Conservation (phyloP, 2,329 filamentous ascomycete species). For the Ascomycota sp. region DNA sequence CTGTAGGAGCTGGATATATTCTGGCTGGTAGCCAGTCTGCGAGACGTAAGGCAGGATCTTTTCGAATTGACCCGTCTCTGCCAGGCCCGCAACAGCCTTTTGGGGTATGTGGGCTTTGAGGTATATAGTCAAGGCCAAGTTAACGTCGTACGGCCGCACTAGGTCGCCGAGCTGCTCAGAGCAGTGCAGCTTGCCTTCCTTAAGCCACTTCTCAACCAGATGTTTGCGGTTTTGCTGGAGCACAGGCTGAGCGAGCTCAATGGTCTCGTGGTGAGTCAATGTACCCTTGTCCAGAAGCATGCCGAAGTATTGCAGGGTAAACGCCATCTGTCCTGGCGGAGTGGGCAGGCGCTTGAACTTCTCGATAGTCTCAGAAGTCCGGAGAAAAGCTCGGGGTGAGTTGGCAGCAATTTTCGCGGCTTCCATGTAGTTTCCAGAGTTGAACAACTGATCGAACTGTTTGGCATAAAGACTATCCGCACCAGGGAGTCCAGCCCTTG, state of each 20-base stretch:
- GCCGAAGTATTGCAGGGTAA: slow-evolving; percentile 93
- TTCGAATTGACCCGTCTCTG: slow-evolving; percentile 90
- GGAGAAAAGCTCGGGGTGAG: slow-evolving; percentile 86
- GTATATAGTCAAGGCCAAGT: slow-evolving; percentile 75
- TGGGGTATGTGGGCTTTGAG: slow-evolving; percentile 75
- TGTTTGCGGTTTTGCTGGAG: slow-evolving; percentile 88
- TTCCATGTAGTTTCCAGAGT: slow-evolving; percentile 59
- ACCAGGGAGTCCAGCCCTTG: slow-evolving; percentile 78
- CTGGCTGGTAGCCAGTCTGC: slow-evolving; percentile 75
- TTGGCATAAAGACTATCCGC: slow-evolving; percentile 84
- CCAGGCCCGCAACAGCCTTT: slow-evolving; percentile 88
- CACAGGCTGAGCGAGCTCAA: slow-evolving; percentile 84
- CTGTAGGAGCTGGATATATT: slow-evolving; percentile 80
- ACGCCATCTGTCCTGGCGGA: slow-evolving; percentile 70
- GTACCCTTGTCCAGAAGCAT: slow-evolving; percentile 90
- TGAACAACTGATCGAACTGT: slow-evolving; percentile 79
- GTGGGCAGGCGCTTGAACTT: slow-evolving; percentile 76
- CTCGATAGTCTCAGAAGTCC: slow-evolving; percentile 87
- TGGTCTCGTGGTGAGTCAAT: slow-evolving; percentile 79
- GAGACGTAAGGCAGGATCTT: slow-evolving; percentile 86
- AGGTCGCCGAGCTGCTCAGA: slow-evolving; percentile 94
- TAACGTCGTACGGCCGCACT: slow-evolving; percentile 73
- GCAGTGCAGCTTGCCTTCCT: slow-evolving; percentile 85
- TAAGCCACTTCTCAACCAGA: slow-evolving; percentile 92
- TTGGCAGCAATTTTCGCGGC: slow-evolving; percentile 93